Evolutionary conservation across 495 filamentous ascomycete genomes (phyloP).

Genomic region (Geopyxis carbonaria): DNA sequence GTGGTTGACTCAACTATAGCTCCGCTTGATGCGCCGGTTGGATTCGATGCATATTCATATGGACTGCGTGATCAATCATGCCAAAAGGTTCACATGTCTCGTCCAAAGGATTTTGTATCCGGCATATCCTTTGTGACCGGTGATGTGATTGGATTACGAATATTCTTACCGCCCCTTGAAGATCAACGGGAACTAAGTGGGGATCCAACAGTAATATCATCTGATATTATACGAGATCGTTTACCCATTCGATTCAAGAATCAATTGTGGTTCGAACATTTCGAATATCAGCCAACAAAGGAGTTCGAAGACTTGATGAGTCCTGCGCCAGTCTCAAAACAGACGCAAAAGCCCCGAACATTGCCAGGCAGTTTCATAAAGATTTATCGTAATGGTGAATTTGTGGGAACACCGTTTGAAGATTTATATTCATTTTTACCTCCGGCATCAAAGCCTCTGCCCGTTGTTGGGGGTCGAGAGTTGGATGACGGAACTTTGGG

Average conservation of each 20-base stretch:
- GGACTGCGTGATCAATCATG: slow-evolving; percentile 76
- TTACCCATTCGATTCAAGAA: slow-evolving; percentile 86
- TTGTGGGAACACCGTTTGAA: slow-evolving; percentile 75
- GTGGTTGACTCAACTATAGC: slow-evolving; percentile 4
- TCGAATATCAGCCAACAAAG: slow-evolving; percentile 77
- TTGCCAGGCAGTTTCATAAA: slow-evolving; percentile 73
- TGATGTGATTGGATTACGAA: slow-evolving; percentile 88
- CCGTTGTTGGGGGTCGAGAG: slow-evolving; percentile 57
- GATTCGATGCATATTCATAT: slow-evolving; percentile 93
- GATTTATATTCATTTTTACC: slow-evolving; percentile 84
- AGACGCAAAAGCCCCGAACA: slow-evolving; percentile 43
- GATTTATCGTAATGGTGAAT: slow-evolving; percentile 77
- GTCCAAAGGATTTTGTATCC: slow-evolving; percentile 62
- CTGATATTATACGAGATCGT: slow-evolving; percentile 81
- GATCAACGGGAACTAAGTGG: slow-evolving; percentile 50
- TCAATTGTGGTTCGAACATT: slow-evolving; percentile 86
- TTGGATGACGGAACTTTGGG: slow-evolving; percentile 88
- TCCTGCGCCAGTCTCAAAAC: slow-evolving; percentile 40
- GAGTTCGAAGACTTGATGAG: slow-evolving; percentile 76
- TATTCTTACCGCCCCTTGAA: slow-evolving; percentile 67
- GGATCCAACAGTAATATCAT: slow-evolving; percentile 27
- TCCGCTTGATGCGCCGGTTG: slow-evolving; percentile 74
- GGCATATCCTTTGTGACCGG: slow-evolving; percentile 39
- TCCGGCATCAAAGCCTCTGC: slow-evolving; percentile 64
- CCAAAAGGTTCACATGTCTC: slow-evolving; percentile 84